A percentile compares a stretch with the other conserved stretches of the same genome.
These are phyloP conservation scores for Pezicula carpinea DNA, from an alignment of 2,329 filamentous ascomycete genomes.

Conservation along the genomic window DNA sequence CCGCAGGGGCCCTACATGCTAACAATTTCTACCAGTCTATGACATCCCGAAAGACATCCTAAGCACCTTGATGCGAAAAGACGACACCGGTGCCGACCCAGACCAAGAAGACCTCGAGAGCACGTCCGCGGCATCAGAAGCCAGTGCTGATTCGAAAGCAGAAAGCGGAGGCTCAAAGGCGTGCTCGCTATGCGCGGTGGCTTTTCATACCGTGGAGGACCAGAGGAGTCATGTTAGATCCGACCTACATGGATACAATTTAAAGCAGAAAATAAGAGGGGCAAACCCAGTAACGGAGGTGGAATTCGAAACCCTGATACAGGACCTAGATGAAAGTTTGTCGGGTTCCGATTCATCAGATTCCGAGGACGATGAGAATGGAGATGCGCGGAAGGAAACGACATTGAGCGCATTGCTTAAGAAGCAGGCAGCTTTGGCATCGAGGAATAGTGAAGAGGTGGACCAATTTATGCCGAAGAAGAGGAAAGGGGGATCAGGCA, in stretches of 20 bases:
- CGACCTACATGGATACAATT: conserved; percentile 88
- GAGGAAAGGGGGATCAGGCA: conserved; percentile 53
- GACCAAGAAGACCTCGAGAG: conserved; percentile 21
- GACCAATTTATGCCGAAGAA: conserved; percentile 42
- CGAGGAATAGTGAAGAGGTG: conserved; percentile 37
- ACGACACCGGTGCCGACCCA: conserved; percentile 18
- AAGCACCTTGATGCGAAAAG: conserved; percentile 28
- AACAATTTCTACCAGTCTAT: conserved; percentile 23
- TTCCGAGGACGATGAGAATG: conserved; percentile 61
- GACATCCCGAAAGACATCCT: conserved; percentile 32
- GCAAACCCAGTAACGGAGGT: conserved; percentile 66
- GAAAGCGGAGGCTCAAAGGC: conserved; percentile 59
- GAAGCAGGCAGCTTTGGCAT: conserved; percentile 71
- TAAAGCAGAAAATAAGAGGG: conserved; percentile 84
- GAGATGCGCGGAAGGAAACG: conserved; percentile 54
- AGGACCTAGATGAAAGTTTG: conserved; percentile 82
- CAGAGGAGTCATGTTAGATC: conserved; percentile 84
- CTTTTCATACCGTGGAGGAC: conserved; percentile 69
- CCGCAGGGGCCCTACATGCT: too few species aligned
- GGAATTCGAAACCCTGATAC: conserved; percentile 84
- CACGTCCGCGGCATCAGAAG: conserved; percentile 21
- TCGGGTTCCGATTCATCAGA: conserved; percentile 78
- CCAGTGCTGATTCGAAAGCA: conserved; percentile 30
- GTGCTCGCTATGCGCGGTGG: conserved; percentile 74
- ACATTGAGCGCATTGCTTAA: conserved; percentile 74